Conservation (phyloP, 345 rosid genomes). For the Citrus glauca region DNA sequence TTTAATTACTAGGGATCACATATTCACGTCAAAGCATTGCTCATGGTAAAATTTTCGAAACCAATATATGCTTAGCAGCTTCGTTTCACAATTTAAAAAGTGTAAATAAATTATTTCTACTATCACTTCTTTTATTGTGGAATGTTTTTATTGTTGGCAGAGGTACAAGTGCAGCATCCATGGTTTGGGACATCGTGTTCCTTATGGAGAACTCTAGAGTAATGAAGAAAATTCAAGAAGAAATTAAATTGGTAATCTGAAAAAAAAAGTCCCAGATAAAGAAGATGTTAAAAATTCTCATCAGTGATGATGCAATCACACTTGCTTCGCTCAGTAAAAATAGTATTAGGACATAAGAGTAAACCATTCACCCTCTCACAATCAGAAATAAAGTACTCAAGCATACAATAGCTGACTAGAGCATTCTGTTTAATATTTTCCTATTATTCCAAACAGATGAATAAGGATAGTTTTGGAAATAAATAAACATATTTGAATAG, state of each 20-base stretch:
- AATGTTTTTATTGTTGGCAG: conserved; percentile 31
- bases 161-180: conserved; percentile 20
- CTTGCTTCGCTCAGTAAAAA: no score
- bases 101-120: neutral
- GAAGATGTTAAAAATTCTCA: conserved; percentile 19
- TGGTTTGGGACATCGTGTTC: conserved; percentile 30
- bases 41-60: conserved; percentile 17
- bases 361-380: no score
- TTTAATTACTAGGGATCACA: conserved; percentile 11
- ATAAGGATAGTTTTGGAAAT: no score
- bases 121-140: neutral
- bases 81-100: no score
- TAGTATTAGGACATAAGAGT: no score
- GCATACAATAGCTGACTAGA: no score
- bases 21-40: conserved; percentile 30
- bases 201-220: conserved; percentile 27
- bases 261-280: conserved; percentile 21
- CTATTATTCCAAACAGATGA: no score
- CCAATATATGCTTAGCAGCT: no score
- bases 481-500: no score
- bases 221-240: conserved; percentile 13
- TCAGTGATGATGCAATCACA: neutral
- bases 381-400: no score
- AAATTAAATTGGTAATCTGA: conserved; percentile 13
- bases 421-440: no score